A percentile compares a stretch with the other conserved stretches of the same genome.
These are phyloP conservation scores for Acacia concinna DNA, from an alignment of 331 rosid genomes.

Conservation along the genomic window DNA sequence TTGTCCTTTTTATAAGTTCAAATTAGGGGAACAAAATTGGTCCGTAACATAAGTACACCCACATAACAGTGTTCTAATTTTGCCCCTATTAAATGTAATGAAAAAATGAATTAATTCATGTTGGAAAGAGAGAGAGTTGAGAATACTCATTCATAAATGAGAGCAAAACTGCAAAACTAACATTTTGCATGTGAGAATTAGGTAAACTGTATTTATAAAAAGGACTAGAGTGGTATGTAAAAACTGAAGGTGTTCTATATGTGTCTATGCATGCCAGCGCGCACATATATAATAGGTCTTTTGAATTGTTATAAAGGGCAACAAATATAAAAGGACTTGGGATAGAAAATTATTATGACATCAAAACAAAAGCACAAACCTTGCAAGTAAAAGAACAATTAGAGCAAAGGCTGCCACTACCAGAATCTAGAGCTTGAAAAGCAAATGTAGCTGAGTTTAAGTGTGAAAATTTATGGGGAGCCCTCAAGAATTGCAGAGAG, in stretches of 20 bases:
- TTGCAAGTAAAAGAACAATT: conserved; percentile 72
- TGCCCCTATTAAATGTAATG: too few species aligned
- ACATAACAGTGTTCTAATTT: too few species aligned
- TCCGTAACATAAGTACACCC: too few species aligned
- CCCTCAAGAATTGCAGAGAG: conserved; percentile 67
- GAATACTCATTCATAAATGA: too few species aligned
- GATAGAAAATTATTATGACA: conserved; percentile 1
- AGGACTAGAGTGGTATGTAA: neutral
- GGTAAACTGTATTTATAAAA: too few species aligned
- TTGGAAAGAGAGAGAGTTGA: too few species aligned
- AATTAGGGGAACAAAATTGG: too few species aligned
- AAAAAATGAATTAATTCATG: too few species aligned
- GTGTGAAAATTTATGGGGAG: conserved; percentile 73
- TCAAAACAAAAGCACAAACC: conserved; percentile 41
- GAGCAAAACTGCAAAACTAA: too few species aligned
- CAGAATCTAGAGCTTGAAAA: conserved; percentile 52
- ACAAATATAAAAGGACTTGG: neutral
- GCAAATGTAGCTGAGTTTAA: conserved; percentile 66
- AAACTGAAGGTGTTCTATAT: neutral
- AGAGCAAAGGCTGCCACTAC: conserved; percentile 38
- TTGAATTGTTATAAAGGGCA: neutral
- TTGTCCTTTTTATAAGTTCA: too few species aligned
- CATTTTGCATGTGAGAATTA: too few species aligned
- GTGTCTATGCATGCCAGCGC: neutral
- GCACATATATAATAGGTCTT: neutral